phyloP scores from a whole-genome alignment of 2,329 filamentous ascomycete genomes.

The Lachnellula suecica region DNA sequence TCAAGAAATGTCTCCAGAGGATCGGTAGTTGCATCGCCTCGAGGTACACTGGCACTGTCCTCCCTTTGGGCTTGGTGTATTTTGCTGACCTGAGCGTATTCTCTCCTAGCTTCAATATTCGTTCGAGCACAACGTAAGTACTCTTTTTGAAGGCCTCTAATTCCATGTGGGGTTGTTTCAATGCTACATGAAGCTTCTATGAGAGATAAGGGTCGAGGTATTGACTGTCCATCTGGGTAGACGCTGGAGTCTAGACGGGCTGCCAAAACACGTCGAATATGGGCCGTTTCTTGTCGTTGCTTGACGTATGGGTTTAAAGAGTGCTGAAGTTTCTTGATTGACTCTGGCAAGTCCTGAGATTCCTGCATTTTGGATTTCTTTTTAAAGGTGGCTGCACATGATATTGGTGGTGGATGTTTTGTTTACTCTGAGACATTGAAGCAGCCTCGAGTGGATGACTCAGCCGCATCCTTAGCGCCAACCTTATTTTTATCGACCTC shows the following conservation, averaged over 20 bases:
- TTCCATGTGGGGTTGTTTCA: constrained; percentile 34
- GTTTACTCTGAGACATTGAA: too few relatives aligned
- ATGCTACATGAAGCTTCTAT: constrained; percentile 39
- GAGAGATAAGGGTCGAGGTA: constrained; percentile 43
- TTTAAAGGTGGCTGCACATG: constrained; percentile 1
- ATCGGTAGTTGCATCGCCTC: constrained; percentile 16
- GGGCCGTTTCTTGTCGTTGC: constrained; percentile 55
- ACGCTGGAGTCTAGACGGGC: constrained; percentile 51
- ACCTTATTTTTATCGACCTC: background rate
- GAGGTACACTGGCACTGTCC: constrained; percentile 14
- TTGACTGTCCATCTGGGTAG: constrained; percentile 34
- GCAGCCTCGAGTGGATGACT: background rate
- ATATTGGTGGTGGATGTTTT: too few relatives aligned
- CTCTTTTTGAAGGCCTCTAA: constrained; percentile 50
- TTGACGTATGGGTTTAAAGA: constrained; percentile 53
- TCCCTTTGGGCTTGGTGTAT: constrained; percentile 13
- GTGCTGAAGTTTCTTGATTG: constrained; percentile 40
- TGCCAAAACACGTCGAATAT: constrained; percentile 54
- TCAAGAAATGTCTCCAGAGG: constrained; percentile 50
- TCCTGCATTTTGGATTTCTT: constrained; percentile 20
- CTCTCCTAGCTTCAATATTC: constrained; percentile 50
- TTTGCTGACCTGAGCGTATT: constrained; percentile 38
- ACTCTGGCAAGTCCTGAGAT: constrained; percentile 31
- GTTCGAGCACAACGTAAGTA: constrained; percentile 54
- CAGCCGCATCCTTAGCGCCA: too few relatives aligned